Conservation (phyloP, 208 protist species). For the Leishmania guyanensis region DNA sequence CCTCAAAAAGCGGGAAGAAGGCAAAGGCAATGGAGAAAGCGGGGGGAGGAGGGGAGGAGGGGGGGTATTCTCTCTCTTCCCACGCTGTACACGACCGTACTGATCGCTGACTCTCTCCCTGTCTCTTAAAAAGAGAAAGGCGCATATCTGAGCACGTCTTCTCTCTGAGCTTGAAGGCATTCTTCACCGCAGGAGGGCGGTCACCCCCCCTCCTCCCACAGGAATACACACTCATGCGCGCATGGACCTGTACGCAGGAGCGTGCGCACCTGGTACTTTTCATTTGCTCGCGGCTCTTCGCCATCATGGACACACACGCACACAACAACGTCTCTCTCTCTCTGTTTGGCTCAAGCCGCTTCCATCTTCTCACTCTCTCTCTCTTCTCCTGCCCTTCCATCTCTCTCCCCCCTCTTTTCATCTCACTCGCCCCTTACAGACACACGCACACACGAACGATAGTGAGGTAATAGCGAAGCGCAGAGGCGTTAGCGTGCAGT, state of each 20-base stretch:
- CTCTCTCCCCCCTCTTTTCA: not conserved
- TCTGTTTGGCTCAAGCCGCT: not conserved
- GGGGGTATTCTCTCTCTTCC: not conserved
- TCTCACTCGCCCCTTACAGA: not conserved
- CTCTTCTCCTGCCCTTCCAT: not conserved
- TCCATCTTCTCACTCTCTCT: not conserved
- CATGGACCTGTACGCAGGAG: not conserved
- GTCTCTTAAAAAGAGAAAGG: not conserved
- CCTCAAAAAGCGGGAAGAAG: not conserved
- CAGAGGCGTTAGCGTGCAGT: not conserved
- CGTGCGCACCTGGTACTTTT: not conserved
- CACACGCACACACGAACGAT: slow-evolving; percentile 13
- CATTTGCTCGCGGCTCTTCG: not conserved
- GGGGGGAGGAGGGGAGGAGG: not conserved
- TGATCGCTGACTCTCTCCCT: not conserved
- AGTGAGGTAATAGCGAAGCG: not conserved
- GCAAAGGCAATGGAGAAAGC: not conserved
- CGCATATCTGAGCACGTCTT: not conserved
- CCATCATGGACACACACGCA: not conserved
- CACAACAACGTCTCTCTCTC: not conserved
- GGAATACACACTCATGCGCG: not conserved
- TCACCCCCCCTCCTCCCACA: not conserved
- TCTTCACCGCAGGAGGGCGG: not conserved
- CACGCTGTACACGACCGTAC: not conserved
- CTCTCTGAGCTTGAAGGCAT: not conserved